These are phyloP conservation scores for Fusarium odoratissimum DNA, from an alignment of 2,329 filamentous ascomycete species.

Conservation along the genomic window DNA sequence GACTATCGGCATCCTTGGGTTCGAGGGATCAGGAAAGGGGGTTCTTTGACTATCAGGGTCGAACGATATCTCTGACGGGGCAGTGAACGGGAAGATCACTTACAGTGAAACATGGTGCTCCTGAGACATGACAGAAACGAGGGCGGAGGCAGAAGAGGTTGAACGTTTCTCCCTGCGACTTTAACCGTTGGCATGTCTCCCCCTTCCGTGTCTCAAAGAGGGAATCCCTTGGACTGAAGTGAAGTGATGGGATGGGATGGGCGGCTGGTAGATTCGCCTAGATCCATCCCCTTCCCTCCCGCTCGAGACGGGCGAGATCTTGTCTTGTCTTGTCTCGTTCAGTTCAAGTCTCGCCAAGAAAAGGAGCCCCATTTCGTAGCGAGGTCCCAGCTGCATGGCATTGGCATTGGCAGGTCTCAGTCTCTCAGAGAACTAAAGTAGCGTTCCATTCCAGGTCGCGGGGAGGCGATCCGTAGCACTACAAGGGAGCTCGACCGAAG, in stretches of 20 bases:
- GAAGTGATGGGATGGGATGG: neutral
- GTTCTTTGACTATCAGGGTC: constrained; percentile 17
- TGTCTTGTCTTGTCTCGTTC: constrained; percentile 4
- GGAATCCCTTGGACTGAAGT: constrained; percentile 1
- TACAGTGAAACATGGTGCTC: constrained; percentile 22
- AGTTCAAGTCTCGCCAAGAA: constrained; percentile 8
- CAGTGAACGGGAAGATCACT: constrained; percentile 23
- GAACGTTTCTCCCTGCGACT: constrained; percentile 8
- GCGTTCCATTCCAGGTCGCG: constrained; percentile 31
- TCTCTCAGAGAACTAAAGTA: constrained; percentile 6
- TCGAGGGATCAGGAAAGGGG: constrained; percentile 24
- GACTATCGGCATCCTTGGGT: neutral
- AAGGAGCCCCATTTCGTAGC: neutral
- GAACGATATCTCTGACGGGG: constrained; percentile 1
- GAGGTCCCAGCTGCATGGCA: constrained; percentile 17
- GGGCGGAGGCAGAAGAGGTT: constrained; percentile 1
- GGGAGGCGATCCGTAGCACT: constrained; percentile 30
- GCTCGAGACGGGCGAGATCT: constrained; percentile 23
- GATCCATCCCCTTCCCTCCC: constrained; percentile 25
- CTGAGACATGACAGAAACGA: constrained; percentile 25
- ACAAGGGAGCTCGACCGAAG: constrained; percentile 18
- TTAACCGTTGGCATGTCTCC: constrained; percentile 34
- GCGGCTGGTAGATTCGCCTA: constrained; percentile 32
- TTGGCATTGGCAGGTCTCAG: neutral
- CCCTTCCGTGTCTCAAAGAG: constrained; percentile 30